A percentile compares a stretch with the other conserved stretches of the same genome.
These are phyloP conservation scores for Xylariaceae sp. DNA, from an alignment of 2,329 filamentous ascomycete species.

Conservation along the genomic window DNA sequence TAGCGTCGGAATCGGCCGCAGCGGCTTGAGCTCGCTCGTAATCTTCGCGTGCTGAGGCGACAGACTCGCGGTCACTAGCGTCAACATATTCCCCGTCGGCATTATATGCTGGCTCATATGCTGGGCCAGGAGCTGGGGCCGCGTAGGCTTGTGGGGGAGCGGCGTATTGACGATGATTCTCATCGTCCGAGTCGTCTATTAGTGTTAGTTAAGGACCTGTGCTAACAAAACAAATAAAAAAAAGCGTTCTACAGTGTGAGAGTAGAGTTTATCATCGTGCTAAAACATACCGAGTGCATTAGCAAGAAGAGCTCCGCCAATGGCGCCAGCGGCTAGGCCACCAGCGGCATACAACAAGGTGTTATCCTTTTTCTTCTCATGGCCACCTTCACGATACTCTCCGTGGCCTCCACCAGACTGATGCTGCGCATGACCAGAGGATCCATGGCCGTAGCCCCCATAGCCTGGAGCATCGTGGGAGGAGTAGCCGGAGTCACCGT, in stretches of 20 bases:
- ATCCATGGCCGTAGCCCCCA: constrained; percentile 26
- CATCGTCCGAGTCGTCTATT: constrained; percentile 42
- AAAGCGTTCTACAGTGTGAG: not conserved
- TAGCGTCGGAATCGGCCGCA: constrained; percentile 50
- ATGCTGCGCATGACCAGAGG: constrained; percentile 24
- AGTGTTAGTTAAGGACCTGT: constrained; percentile 10
- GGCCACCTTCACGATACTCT: constrained; percentile 18
- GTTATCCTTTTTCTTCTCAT: constrained; percentile 53
- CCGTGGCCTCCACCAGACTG: constrained; percentile 25
- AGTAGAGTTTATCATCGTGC: not conserved
- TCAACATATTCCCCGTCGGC: constrained; percentile 50
- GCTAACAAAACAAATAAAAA: not conserved
- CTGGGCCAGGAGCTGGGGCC: constrained; percentile 39
- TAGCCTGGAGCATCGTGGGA: constrained; percentile 20
- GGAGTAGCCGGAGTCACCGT: constrained; percentile 31
- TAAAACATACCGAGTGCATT: constrained; percentile 57
- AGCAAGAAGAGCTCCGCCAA: constrained; percentile 63
- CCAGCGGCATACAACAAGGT: constrained; percentile 62
- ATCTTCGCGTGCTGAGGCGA: constrained; percentile 46
- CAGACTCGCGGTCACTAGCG: constrained; percentile 48
- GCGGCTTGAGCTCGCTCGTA: constrained; percentile 49
- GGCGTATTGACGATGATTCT: constrained; percentile 27
- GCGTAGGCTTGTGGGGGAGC: constrained; percentile 20
- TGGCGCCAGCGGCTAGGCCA: constrained; percentile 60
- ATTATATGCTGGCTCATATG: constrained; percentile 46